Base-by-base conservation (phyloP, 2,329 filamentous ascomycete species). In the Stachybotrys chlorohalonatus region DNA sequence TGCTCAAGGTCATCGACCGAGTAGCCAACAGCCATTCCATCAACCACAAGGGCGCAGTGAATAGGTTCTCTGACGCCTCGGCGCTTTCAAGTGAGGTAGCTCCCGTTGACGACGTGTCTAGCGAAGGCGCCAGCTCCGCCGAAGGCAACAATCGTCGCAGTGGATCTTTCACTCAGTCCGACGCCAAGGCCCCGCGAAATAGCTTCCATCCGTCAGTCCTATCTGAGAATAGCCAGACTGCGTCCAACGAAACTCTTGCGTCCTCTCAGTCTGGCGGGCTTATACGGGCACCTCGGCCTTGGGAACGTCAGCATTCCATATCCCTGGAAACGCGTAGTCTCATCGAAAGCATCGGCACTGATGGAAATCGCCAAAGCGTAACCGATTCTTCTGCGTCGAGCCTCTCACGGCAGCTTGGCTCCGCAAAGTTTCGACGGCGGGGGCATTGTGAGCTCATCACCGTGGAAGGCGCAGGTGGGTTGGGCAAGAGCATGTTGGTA, bases 1-100 rank as follows among this genome's bases (percentile, higher is more conserved):
- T 96, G 8, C 71, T 91, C 46, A 80, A 78, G 60, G 80, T 94
- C 42, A 89, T 96, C 52, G 86, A 95, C 59, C 85, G 84, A 50
- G 86, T 91, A 51, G 82, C 88, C 17, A 84, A 78, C 64, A 84
- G 79, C 39, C 87, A 92, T 55, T 66, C 75, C 8, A 64, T 78
- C 49, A 72, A 68, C 52, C 70, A 73, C 51, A 75, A 70, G 48
- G 70, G 72, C 13, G 68, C 69, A 9, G 58, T 69, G 5, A 74
- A 72, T 55, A 74, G 76, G 16, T 75, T 79, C 55, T 81, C 81
- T 0, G 81, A 83, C 48, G 73, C 68, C 7, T 84, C 82, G 1
- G 77, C 66, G 56, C 64, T 82, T n/a, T 79, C 79, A 7, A 77
- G 73, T 56, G 76, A 83, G 5, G 57, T 73, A 15, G 61, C 70